phyloP scores from a whole-genome alignment of 164 flowering plant species.

The Sedum album region DNA sequence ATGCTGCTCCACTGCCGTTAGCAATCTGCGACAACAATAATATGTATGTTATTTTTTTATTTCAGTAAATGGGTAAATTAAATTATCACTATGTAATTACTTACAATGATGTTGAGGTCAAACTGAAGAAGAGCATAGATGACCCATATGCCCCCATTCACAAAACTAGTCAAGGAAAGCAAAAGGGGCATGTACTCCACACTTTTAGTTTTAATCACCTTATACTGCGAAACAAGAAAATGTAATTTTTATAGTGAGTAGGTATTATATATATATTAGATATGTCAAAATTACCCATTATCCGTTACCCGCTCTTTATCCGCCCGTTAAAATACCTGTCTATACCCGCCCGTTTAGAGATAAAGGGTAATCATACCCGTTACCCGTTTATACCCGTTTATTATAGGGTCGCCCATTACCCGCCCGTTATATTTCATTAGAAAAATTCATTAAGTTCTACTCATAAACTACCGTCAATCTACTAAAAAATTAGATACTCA shows the following conservation, averaged over 20 bases:
- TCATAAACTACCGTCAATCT: too few relatives aligned
- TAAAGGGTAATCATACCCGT: too few relatives aligned
- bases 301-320: too few relatives aligned
- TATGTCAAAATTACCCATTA: too few relatives aligned
- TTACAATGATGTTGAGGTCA: constrained; percentile 32
- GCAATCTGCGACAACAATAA: background rate
- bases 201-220: constrained; percentile 39
- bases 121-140: constrained; percentile 25
- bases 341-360: too few relatives aligned
- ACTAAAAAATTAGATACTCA: too few relatives aligned
- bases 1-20: background rate
- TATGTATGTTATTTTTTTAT: background rate
- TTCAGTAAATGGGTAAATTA: background rate
- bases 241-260: background rate
- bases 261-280: background rate
- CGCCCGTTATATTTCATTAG: too few relatives aligned
- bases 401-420: too few relatives aligned
- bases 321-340: too few relatives aligned
- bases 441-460: too few relatives aligned
- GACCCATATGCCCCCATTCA: constrained; percentile 31
- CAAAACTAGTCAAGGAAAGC: constrained; percentile 24
- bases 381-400: too few relatives aligned
- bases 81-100: constrained; percentile 14
- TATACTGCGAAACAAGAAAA: constrained; percentile 19
- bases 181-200: constrained; percentile 36